Evolutionary conservation across 2,329 filamentous ascomycete species (phyloP), one percentile per base, ranked within the genome.

Genomic region (Gnomoniopsis sp.): DNA sequence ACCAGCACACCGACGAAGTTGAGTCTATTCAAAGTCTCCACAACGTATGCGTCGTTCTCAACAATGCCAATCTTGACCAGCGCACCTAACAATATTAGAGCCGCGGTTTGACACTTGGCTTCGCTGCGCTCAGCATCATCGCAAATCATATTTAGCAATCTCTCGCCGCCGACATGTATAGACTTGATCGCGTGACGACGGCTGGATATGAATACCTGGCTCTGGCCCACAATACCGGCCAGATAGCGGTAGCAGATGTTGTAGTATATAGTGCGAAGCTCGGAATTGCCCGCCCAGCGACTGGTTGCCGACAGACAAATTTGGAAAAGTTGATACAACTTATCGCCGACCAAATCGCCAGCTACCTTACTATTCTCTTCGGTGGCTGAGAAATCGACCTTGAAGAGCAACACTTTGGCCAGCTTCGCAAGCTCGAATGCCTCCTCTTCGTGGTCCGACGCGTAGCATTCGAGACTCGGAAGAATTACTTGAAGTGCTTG

Each of bases 1-100:
- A 99, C 88, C 33, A 98, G 83, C 30, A 98, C 87, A 53, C 89
- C 89, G 53, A 97, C 84, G 70, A 97, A 96, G 74, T 99, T 99
- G 49, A 96, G 84, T 58, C 89, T 86, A 67, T 89, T 88, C 57
- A 99, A 83, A 33, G 86, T 81, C 63, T 95, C 90, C 17, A 96
- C 84, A 23, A 98, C 82, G 65, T 89, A 85, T 53, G 83, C 82
- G 33, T 89, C 90, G 52, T 86, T 81, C 67, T 93, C 88, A 38
- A 85, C 80, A 55, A 85, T 86, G 49, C 88, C 89, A 54, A 96
- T 77, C 47, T 86, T 84, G 34, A 96, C 86, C 15, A 98, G 75
- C 1, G 89, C 84, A 55, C 89, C 87, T 36, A 99, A 79, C n/a
- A 98, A 80, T 41, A 97, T 83, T 47, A 98, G 79, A 12, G 95